Evolutionary conservation across 2,329 filamentous ascomycete species (phyloP).

Genomic region (Blastomyces silverae): DNA sequence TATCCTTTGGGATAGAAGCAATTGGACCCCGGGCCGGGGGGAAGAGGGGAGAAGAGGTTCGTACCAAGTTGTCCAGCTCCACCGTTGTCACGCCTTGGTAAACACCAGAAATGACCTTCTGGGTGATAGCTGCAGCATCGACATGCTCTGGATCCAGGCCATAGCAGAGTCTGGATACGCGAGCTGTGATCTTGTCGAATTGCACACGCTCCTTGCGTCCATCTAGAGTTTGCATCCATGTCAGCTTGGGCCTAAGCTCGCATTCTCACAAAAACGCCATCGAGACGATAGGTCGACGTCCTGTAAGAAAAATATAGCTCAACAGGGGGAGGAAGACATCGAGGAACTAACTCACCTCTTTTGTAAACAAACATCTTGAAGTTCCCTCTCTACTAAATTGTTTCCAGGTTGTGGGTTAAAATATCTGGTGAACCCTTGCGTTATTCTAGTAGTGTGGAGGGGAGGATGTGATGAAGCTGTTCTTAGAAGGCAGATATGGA

Average conservation of each 20-base stretch:
- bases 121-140: slow-evolving; percentile 94
- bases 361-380: slow-evolving; percentile 57
- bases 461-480: background rate
- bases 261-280: slow-evolving; percentile 20
- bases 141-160: slow-evolving; percentile 93
- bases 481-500: background rate
- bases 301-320: background rate
- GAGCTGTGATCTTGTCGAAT: slow-evolving; percentile 99
- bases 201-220: slow-evolving; percentile 99
- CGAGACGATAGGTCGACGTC: background rate
- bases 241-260: slow-evolving; percentile 23
- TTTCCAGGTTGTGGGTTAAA: background rate
- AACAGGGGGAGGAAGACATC: background rate
- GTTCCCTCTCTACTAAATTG: background rate
- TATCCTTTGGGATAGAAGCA: slow-evolving; percentile 12
- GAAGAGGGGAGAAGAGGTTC: slow-evolving; percentile 27
- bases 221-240: slow-evolving; percentile 51
- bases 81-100: slow-evolving; percentile 97
- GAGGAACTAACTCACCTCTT: slow-evolving; percentile 47
- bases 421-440: background rate
- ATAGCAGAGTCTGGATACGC: slow-evolving; percentile 95
- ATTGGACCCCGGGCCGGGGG: too few species aligned
- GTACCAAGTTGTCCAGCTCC: slow-evolving; percentile 92
- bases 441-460: background rate
- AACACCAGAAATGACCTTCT: slow-evolving; percentile 98